phyloP scores from a whole-genome alignment of 345 rosid genomes.

The Eucalyptus sp. region DNA sequence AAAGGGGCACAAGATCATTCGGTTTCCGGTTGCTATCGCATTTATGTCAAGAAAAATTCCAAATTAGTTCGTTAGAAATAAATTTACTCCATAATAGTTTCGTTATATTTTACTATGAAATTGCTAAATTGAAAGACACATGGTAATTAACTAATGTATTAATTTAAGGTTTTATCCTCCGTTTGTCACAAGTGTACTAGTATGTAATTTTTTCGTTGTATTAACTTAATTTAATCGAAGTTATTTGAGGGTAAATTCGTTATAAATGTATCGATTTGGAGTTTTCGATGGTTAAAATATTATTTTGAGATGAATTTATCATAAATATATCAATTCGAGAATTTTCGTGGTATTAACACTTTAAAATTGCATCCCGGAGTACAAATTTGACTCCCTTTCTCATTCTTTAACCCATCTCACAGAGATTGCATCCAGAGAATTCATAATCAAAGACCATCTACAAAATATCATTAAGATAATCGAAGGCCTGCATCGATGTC shows the following conservation, averaged over 20 bases:
- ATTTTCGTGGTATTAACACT: too few relatives aligned
- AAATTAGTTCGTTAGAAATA: too few relatives aligned
- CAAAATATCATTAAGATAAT: not conserved
- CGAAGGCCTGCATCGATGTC: not conserved
- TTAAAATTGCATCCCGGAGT: not conserved
- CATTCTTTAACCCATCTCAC: not conserved
- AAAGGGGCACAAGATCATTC: not conserved
- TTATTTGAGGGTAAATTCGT: too few relatives aligned
- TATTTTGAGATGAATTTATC: too few relatives aligned
- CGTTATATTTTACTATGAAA: too few relatives aligned
- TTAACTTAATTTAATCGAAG: too few relatives aligned
- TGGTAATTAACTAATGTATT: fast-evolving
- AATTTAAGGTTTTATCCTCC: fast-evolving
- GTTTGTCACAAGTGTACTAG: fast-evolving
- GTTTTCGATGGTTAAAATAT: fast-evolving
- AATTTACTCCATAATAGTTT: fast-evolving
- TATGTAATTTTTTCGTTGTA: fast-evolving
- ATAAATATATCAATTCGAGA: too few relatives aligned
- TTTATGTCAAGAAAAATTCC: too few relatives aligned
- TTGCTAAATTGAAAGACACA: fast-evolving
- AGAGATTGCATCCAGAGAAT: not conserved
- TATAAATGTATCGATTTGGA: fast-evolving
- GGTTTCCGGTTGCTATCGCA: not conserved
- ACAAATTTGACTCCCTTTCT: not conserved
- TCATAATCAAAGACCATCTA: not conserved